Evolutionary conservation across 345 rosid species (phyloP).

Genomic region (Gossypium anomalum): DNA sequence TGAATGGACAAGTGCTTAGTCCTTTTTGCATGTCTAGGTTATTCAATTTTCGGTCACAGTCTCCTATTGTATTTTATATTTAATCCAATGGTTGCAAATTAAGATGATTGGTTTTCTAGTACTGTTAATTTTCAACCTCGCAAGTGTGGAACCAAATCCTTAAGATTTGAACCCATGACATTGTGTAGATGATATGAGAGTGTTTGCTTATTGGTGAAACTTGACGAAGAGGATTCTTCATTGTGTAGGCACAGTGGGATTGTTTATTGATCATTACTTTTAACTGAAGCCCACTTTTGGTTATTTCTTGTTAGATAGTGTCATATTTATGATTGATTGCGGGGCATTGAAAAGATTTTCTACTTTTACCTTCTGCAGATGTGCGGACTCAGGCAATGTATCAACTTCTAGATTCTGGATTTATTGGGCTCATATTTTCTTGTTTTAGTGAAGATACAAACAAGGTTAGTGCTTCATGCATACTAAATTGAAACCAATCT

Average conservation of each 20-base stretch:
- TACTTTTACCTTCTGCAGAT: slow-evolving; percentile 50
- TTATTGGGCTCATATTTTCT: slow-evolving; percentile 90
- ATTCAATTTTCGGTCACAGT: background rate
- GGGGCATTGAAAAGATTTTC: slow-evolving; percentile 15
- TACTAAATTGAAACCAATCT: slow-evolving; percentile 11
- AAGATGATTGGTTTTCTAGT: background rate
- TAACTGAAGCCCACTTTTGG: background rate
- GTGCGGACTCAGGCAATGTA: slow-evolving; percentile 98
- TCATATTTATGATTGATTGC: slow-evolving; percentile 9
- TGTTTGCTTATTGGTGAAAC: background rate
- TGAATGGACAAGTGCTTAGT: background rate
- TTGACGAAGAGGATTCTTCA: slow-evolving; percentile 3
- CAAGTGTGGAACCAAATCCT: background rate
- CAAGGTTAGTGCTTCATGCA: slow-evolving; percentile 47
- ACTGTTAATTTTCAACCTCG: background rate
- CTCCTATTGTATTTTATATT: background rate
- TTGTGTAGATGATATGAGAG: background rate
- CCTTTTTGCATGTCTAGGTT: background rate
- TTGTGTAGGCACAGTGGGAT: background rate
- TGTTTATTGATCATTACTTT: background rate
- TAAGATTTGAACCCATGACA: background rate
- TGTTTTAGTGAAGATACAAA: slow-evolving; percentile 87
- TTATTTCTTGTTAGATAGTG: background rate
- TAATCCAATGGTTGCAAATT: background rate
- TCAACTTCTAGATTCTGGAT: slow-evolving; percentile 95